Conservation (phyloP, 2,329 filamentous ascomycete species). For the Aspergillus aculeatinus region DNA sequence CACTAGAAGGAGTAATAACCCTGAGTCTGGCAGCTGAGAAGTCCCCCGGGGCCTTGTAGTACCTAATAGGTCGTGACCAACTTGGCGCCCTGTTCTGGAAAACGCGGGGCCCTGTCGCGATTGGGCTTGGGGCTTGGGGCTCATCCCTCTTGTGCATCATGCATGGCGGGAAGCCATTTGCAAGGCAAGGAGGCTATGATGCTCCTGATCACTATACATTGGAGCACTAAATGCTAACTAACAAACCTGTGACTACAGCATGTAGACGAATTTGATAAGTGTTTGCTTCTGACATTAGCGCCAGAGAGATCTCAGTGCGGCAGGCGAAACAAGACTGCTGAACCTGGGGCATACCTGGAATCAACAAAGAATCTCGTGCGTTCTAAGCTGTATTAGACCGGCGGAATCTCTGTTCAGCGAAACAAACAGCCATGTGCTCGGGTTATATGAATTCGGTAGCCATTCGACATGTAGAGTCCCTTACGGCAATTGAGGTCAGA, state of each 20-base stretch:
- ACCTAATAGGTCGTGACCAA: background rate
- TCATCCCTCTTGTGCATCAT: background rate
- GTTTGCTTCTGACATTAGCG: background rate
- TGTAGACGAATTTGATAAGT: too few species aligned
- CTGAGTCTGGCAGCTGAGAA: constrained; percentile 8
- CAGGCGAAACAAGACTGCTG: background rate
- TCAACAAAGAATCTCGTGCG: background rate
- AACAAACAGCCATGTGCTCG: background rate
- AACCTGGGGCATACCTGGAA: background rate
- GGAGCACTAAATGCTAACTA: too few species aligned
- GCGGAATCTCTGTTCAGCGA: background rate
- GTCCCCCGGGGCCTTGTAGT: background rate
- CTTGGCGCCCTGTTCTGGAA: background rate
- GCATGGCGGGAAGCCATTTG: background rate
- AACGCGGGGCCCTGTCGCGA: background rate
- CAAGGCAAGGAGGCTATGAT: background rate
- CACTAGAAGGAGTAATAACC: constrained; percentile 9
- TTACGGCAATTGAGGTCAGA: too few species aligned
- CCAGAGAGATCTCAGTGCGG: background rate
- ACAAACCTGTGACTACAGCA: too few species aligned
- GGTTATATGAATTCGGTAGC: too few species aligned
- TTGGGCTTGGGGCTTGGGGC: background rate
- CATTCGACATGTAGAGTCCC: too few species aligned
- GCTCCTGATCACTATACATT: too few species aligned
- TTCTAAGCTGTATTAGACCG: background rate